A percentile compares a stretch with the other conserved stretches of the same genome.
Evolutionary conservation across 73 alveolate genomes (phyloP).

Genomic region (Paramecium tetraurelia): DNA sequence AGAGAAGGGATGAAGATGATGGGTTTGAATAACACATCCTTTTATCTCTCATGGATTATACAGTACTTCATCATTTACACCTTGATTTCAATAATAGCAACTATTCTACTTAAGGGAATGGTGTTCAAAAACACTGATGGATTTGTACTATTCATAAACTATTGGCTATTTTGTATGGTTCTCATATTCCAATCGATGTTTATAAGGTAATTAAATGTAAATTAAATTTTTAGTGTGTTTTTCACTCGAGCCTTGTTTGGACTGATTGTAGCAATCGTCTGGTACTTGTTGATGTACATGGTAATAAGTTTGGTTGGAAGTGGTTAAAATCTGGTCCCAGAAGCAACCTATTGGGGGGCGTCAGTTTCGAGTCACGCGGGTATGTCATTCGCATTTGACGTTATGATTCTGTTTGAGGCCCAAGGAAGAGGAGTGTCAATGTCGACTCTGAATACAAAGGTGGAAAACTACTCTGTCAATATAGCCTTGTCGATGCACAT

Average conservation of each 20-base stretch:
- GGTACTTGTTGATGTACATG: slow-evolving; percentile 75
- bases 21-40: slow-evolving; percentile 92
- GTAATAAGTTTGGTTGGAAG: slow-evolving; percentile 72
- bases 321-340: slow-evolving; percentile 40
- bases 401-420: slow-evolving; percentile 68
- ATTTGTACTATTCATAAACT: slow-evolving; percentile 74
- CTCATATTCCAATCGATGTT: slow-evolving; percentile 73
- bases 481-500: slow-evolving; percentile 61
- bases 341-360: slow-evolving; percentile 64
- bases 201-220: neutral
- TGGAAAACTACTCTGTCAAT: slow-evolving; percentile 63
- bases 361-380: slow-evolving; percentile 77
- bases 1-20: slow-evolving; percentile 98
- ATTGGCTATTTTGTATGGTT: slow-evolving; percentile 76
- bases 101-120: slow-evolving; percentile 67
- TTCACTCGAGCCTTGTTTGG: slow-evolving; percentile 85
- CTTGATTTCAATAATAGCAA: slow-evolving; percentile 73
- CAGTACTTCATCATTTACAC: slow-evolving; percentile 79
- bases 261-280: slow-evolving; percentile 73
- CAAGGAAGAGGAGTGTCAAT: slow-evolving; percentile 65
- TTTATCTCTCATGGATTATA: slow-evolving; percentile 91
- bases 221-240: slow-evolving; percentile 67
- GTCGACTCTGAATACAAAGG: slow-evolving; percentile 51
- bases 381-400: slow-evolving; percentile 75
- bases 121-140: slow-evolving; percentile 70